These are phyloP conservation scores for Ganoderma sp. DNA, from an alignment of 1,284 basidiomycete genomes.

Conservation along the genomic window DNA sequence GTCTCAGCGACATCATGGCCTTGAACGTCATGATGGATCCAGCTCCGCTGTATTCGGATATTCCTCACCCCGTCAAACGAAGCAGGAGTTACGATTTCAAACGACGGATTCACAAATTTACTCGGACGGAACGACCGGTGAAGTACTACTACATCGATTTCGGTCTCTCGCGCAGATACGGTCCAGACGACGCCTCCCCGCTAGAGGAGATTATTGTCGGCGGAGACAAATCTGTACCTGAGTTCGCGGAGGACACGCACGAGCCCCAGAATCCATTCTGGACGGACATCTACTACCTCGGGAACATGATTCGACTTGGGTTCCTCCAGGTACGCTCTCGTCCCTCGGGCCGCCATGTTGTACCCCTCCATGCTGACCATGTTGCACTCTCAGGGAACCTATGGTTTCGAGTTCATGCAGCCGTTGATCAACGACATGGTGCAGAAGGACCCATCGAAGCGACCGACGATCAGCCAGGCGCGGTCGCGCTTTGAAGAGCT, in stretches of 20 bases:
- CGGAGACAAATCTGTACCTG: conserved; percentile 30
- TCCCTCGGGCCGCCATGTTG: too few relatives aligned
- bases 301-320: conserved; percentile 40
- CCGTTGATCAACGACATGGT: conserved; percentile 41
- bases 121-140: conserved; percentile 37
- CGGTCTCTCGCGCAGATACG: conserved; percentile 40
- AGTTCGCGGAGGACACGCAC: conserved; percentile 24
- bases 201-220: conserved; percentile 26
- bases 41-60: conserved; percentile 33
- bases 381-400: conserved; percentile 15
- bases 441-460: conserved; percentile 36
- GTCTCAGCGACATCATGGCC: conserved; percentile 45
- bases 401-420: conserved; percentile 40
- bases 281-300: conserved; percentile 41
- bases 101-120: conserved; percentile 33
- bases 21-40: conserved; percentile 48
- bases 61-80: conserved; percentile 34
- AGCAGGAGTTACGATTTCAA: conserved; percentile 28
- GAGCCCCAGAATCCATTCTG: conserved; percentile 37
- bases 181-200: conserved; percentile 26
- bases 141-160: conserved; percentile 45
- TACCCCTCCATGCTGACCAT: not conserved
- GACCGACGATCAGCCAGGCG: conserved; percentile 34
- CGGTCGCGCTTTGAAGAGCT: conserved; percentile 15
- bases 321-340: conserved; percentile 27